These are phyloP conservation scores for Xylaria sp. DNA, from an alignment of 2,329 filamentous ascomycete genomes.

Conservation along the genomic window DNA sequence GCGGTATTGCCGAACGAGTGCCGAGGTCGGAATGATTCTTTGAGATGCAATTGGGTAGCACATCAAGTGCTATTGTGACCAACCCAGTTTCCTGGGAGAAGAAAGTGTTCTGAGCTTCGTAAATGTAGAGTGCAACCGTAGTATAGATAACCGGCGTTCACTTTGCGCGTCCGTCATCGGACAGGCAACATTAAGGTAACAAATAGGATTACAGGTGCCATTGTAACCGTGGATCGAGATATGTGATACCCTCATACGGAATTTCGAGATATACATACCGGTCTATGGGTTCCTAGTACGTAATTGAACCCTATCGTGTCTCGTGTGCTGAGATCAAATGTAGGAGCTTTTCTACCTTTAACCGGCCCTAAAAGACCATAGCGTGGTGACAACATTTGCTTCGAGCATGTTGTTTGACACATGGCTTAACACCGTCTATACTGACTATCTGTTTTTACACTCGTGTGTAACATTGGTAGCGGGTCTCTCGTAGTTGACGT, in stretches of 20 bases:
- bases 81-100: not conserved
- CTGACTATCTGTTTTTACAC: too few species aligned
- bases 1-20: not conserved
- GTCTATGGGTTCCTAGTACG: not conserved
- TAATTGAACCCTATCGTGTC: not conserved
- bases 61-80: not conserved
- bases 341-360: too few species aligned
- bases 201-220: not conserved
- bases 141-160: not conserved
- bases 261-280: not conserved
- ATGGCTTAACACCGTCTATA: too few species aligned
- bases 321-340: not conserved
- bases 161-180: not conserved
- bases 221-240: not conserved
- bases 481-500: not conserved
- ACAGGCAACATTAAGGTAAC: not conserved
- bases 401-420: too few species aligned
- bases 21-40: not conserved
- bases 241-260: not conserved
- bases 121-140: not conserved
- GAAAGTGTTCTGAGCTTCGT: not conserved
- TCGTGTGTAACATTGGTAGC: too few species aligned
- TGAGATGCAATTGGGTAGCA: not conserved
- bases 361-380: too few species aligned
- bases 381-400: too few species aligned